Percentiles rank a stretch among this genome's conserved stretches.
Conservation (phyloP, 306 rosid species). For the Quercus cerris region DNA sequence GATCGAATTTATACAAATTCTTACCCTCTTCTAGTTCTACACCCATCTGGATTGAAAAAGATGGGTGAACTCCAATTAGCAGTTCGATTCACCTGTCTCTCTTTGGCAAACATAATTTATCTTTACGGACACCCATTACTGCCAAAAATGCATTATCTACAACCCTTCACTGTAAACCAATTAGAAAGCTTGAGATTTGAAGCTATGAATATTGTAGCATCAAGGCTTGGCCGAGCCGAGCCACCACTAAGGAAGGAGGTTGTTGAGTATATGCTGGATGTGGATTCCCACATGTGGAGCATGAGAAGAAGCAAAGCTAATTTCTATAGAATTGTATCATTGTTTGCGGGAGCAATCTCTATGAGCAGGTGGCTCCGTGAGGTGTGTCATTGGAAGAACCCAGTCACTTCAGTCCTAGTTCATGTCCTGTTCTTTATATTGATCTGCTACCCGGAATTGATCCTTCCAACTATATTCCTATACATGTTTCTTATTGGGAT, state of each 20-base stretch:
- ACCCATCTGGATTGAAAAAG: constrained; percentile 59
- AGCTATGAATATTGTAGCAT: constrained; percentile 73
- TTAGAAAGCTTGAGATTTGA: constrained; percentile 67
- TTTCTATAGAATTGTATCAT: constrained; percentile 63
- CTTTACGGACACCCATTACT: constrained; percentile 68
- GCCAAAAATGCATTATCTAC: constrained; percentile 84
- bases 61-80: constrained; percentile 87
- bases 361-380: constrained; percentile 69
- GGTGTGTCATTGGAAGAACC: constrained; percentile 72
- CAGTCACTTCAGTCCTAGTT: constrained; percentile 60
- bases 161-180: constrained; percentile 83
- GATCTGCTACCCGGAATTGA: constrained; percentile 69
- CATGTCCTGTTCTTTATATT: constrained; percentile 65
- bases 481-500: constrained; percentile 84
- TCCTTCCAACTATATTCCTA: constrained; percentile 68
- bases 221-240: constrained; percentile 68
- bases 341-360: constrained; percentile 60
- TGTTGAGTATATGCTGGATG: constrained; percentile 84
- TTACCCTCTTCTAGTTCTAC: constrained; percentile 64
- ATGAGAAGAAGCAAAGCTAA: constrained; percentile 82
- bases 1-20: constrained; percentile 74
- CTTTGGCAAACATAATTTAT: constrained; percentile 63
- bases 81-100: constrained; percentile 67
- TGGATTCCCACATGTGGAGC: constrained; percentile 91
- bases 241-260: constrained; percentile 79